These are phyloP conservation scores for Anthracocystis walkeri DNA, from an alignment of 1,284 basidiomycete species.

Conservation along the genomic window DNA sequence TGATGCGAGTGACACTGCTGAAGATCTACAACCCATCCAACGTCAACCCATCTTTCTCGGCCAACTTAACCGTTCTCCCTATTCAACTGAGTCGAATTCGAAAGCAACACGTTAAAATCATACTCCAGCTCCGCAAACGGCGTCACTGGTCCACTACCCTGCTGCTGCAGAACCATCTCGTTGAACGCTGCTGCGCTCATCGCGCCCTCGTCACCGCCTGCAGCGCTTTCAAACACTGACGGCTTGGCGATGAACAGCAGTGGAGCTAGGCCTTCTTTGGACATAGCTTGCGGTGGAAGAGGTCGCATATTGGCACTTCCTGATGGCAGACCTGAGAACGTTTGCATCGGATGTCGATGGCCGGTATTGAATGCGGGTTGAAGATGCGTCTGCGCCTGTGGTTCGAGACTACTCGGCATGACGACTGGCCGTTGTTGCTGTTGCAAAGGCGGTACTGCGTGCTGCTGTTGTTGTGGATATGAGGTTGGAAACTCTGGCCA, in stretches of 20 bases:
- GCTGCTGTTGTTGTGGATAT: neutral
- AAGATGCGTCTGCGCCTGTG: neutral
- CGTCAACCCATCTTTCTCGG: neutral
- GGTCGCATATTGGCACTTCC: no score
- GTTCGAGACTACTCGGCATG: slow-evolving; percentile 6
- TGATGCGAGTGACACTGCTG: no score
- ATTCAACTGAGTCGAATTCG: slow-evolving; percentile 16
- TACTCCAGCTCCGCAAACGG: slow-evolving; percentile 23
- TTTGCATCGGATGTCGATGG: neutral
- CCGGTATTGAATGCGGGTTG: neutral
- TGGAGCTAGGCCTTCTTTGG: neutral
- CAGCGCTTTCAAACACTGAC: slow-evolving; percentile 8
- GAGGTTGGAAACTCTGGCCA: neutral
- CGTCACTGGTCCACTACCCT: neutral
- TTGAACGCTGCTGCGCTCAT: neutral
- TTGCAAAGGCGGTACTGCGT: neutral
- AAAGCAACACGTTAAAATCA: slow-evolving; percentile 29
- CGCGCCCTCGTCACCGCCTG: neutral
- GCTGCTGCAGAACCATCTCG: neutral
- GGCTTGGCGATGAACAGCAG: slow-evolving; percentile 3
- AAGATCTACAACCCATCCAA: neutral
- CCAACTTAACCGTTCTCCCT: no score
- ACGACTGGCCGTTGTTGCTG: slow-evolving; percentile 13
- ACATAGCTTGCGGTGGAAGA: neutral
- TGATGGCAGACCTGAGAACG: slow-evolving; percentile 1